Conservation (phyloP, 768 basidiomycete genomes). For the Pisolithus microcarpus region DNA sequence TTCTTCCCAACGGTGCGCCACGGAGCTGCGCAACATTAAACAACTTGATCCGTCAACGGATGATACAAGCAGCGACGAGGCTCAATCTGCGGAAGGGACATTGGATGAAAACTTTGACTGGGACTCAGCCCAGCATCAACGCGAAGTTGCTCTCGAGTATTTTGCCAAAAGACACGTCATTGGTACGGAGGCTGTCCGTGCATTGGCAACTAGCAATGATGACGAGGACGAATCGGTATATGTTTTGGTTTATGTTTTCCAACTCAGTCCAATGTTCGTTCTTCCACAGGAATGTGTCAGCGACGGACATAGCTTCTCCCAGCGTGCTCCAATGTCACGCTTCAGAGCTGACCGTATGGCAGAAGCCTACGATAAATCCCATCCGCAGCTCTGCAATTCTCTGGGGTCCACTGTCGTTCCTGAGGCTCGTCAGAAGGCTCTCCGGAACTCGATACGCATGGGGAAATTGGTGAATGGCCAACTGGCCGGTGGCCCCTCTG, state of each 20-base stretch:
- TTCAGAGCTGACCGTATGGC: conserved; percentile 57
- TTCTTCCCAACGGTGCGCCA: conserved; percentile 21
- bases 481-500: conserved; percentile 44
- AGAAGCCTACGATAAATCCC: conserved; percentile 39
- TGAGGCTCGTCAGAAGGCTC: conserved; percentile 37
- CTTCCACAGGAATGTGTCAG: conserved; percentile 25
- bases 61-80: conserved; percentile 18
- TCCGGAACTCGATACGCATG: conserved; percentile 47
- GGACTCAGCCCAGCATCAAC: conserved; percentile 59
- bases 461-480: conserved; percentile 48
- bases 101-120: conserved; percentile 49
- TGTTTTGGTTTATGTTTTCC: conserved; percentile 2
- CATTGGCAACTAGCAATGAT: conserved; percentile 41
- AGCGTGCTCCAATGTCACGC: conserved; percentile 47
- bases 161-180: conserved; percentile 53
- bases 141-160: conserved; percentile 70
- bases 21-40: conserved; percentile 18
- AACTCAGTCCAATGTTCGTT: conserved; percentile 1
- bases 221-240: conserved; percentile 41
- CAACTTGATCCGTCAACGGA: conserved; percentile 13
- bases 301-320: conserved; percentile 25
- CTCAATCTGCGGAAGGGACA: conserved; percentile 31
- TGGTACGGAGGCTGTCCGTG: conserved; percentile 45
- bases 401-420: conserved; percentile 38
- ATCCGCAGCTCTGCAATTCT: conserved; percentile 30